Base-by-base conservation (phyloP, 768 basidiomycete species). In the Boletus patriciae region DNA sequence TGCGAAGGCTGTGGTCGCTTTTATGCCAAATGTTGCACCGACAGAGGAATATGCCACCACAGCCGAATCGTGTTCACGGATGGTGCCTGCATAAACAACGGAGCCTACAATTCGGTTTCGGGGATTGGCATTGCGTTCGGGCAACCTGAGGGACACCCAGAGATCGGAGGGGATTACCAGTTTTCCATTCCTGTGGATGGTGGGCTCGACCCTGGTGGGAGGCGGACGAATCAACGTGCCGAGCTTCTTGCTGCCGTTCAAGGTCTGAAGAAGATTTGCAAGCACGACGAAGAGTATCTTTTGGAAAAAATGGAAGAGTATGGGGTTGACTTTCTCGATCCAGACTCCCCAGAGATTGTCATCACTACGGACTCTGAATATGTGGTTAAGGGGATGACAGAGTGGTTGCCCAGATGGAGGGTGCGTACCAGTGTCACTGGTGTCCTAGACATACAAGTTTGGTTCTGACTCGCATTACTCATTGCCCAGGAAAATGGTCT, bases 281-380 rank as follows among this genome's bases (percentile, higher is more conserved):
- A 55, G 3, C 12, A 36, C 16, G 37, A 46, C 4, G 19, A 13
- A 29, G 29, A 23, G 31, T 1, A 27, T 3, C 18, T 45, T 18
- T 11, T 23, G 44, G n/a, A 38, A 4, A 38, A 42, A 8, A n/a
- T 23, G 41, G 42, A n/a, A 25, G 42, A 43, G 25, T 7, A 36
- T n/a, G 33, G 8, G 38, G 38, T 11, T 2, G n/a, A 40, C 5
- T 18, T 16, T 38, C 37, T 38, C 29, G 10, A 38, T 46, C 19
- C 34, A 19, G 44, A 38, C 25, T 11, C 42, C 12, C 52, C 33
- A 19, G 57, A 34, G 23, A 46, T 52, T 38, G 52, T 72, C 25
- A 51, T 74, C 54, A 63, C 65, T 3, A 65, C 70, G 4, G 71
- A 75, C 54, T 73, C 74, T 5, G 67, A 72, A 50, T 75, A 75